Base-by-base conservation (phyloP, 768 basidiomycete species). In the Boletus sp. region DNA sequence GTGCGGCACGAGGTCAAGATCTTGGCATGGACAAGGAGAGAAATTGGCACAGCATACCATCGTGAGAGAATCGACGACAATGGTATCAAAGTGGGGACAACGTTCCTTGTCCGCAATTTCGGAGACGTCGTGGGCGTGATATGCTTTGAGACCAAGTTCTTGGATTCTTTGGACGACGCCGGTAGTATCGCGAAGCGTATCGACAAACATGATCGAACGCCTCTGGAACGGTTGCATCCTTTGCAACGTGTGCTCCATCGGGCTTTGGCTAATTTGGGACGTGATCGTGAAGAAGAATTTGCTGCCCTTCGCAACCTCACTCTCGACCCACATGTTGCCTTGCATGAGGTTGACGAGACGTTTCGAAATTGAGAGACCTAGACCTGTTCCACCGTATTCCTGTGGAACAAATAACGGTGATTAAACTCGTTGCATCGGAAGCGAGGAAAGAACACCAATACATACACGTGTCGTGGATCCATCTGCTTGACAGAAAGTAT, bases 321-420 rank as follows among this genome's bases (percentile, higher is more conserved):
- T 90, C 75, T 97, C 92, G 20, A 99, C 97, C 97, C 97, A 99
- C 81, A 99, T 92, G 67, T 96, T 92, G 46, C 97, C 97, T 64
- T 92, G 86, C 97, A 99, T 99, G 64, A 99, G 87, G 47, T 87
- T 88, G 17, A 98, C 96, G 24, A 99, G 86, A 1, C 95, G 90
- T 70, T 98, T 98, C 45, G 96, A 98, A 67, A 99, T 98, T 10
- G 95, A 98, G 45, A 98, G 80, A 12, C 96, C 96, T 3, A 99
- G 80, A 66, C 96, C 96, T 0, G 96, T 98, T 40, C 96, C 96
- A 60, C 96, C 96, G 63, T 98, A 98, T 80, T 98, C 94, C 89
- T 93, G 64, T 11, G 29, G 49, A 45, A 18, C 17, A 10, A 33
- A 55, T 18, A 41, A 50, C 64, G 67, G 62, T 64, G 32, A 59